phyloP scores from a whole-genome alignment of 1,284 basidiomycete species.

The Cryptococcus sp. region DNA sequence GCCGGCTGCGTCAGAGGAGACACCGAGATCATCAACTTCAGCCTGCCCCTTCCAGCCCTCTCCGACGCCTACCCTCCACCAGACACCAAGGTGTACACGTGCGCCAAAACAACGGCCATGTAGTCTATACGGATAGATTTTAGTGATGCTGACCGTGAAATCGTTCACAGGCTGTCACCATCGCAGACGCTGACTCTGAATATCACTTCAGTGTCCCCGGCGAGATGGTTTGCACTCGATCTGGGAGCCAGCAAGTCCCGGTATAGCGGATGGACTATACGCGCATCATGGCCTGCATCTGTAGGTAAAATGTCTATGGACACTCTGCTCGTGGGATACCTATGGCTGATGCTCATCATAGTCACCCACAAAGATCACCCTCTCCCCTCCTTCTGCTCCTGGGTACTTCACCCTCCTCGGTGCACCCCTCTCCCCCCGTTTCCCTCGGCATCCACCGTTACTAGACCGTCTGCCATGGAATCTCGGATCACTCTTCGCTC shows the following conservation, averaged over 20 bases:
- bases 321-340: neutral
- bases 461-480: neutral
- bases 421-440: slow-evolving; percentile 22
- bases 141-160: neutral
- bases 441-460: slow-evolving; percentile 16
- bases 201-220: slow-evolving; percentile 13
- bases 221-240: slow-evolving; percentile 19
- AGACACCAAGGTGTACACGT: neutral
- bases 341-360: slow-evolving; percentile 4
- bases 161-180: neutral
- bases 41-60: slow-evolving; percentile 17
- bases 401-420: slow-evolving; percentile 15
- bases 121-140: neutral
- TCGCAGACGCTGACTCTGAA: slow-evolving; percentile 9
- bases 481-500: neutral
- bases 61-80: neutral
- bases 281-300: slow-evolving; percentile 42
- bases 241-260: neutral
- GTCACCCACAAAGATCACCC: slow-evolving; percentile 23
- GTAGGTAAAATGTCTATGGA: slow-evolving; percentile 15
- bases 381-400: slow-evolving; percentile 5
- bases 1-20: slow-evolving; percentile 21
- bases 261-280: slow-evolving; percentile 29
- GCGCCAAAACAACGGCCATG: neutral
- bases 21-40: slow-evolving; percentile 43